Conservation (phyloP, 192 early-diverging fungal genomes). For the Diversispora epigaea region DNA sequence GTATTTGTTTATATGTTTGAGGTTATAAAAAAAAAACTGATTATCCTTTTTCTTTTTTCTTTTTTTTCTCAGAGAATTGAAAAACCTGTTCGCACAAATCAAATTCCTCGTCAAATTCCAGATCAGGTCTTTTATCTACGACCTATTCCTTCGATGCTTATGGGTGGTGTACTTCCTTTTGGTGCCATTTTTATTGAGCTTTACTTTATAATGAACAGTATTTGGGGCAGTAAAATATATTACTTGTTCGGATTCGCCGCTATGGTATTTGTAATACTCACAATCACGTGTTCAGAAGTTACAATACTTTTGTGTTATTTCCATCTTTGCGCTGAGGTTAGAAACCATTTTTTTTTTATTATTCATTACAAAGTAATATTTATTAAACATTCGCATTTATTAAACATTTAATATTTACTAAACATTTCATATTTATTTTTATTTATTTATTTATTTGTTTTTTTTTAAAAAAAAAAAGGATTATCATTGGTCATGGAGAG, state of each 20-base stretch:
- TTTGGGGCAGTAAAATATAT: constrained; percentile 92
- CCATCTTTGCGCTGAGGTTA: constrained; percentile 78
- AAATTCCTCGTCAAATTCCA: constrained; percentile 92
- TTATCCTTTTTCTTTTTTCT: background rate
- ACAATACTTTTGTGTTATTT: constrained; percentile 88
- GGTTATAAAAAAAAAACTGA: background rate
- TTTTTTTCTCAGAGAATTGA: constrained; percentile 48
- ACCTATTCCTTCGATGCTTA: constrained; percentile 67
- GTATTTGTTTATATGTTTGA: background rate
- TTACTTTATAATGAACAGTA: constrained; percentile 93
- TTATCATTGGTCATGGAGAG: constrained; percentile 86
- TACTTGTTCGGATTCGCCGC: constrained; percentile 93
- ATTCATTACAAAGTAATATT: constrained; percentile 36
- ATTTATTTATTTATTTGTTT: background rate
- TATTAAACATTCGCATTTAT: constrained; percentile 14
- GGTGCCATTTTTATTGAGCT: constrained; percentile 94
- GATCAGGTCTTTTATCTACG: constrained; percentile 81
- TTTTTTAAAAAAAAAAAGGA: too few species aligned
- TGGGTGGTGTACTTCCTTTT: constrained; percentile 89
- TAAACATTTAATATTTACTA: constrained; percentile 41
- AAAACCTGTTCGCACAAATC: constrained; percentile 83
- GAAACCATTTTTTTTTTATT: background rate
- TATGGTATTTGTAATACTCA: constrained; percentile 81
- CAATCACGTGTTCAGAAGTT: constrained; percentile 82
- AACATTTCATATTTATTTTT: background rate